phyloP scores from a whole-genome alignment of 1,139 yeast species.

The Blastobotrys arbuscula region DNA sequence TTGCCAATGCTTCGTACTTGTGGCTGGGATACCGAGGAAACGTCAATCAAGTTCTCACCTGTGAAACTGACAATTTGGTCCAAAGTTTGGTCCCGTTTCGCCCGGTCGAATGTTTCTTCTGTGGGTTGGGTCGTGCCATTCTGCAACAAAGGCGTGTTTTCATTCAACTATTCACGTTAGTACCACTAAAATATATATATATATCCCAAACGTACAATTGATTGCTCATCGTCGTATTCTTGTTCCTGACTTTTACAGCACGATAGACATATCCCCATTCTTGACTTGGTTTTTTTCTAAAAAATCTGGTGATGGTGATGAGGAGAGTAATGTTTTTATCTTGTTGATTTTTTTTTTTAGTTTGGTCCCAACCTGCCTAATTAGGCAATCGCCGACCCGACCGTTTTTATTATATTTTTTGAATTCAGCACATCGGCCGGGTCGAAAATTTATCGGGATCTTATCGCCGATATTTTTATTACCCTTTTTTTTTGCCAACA shows the following conservation, averaged over 20 bases:
- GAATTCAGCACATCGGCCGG: too few relatives aligned
- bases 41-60: conserved; percentile 26
- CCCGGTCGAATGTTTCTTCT: conserved; percentile 16
- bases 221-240: conserved; percentile 16
- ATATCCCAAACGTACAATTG: conserved; percentile 8
- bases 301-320: too few relatives aligned
- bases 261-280: conserved; percentile 26
- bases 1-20: conserved; percentile 21
- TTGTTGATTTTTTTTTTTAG: too few relatives aligned
- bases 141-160: conserved; percentile 12
- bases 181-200: not conserved
- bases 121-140: conserved; percentile 2
- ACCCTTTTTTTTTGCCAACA: too few relatives aligned
- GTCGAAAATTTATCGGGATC: too few relatives aligned
- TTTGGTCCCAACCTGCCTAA: too few relatives aligned
- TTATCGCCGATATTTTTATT: too few relatives aligned
- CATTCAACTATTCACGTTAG: conserved; percentile 10
- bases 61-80: conserved; percentile 23
- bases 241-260: conserved; percentile 15
- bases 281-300: not conserved
- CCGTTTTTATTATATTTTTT: too few relatives aligned
- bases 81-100: conserved; percentile 21
- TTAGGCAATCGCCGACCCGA: too few relatives aligned
- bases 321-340: too few relatives aligned
- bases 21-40: conserved; percentile 25